phyloP scores from a whole-genome alignment of 2,329 filamentous ascomycete species.

The Fusarium sacchari region DNA sequence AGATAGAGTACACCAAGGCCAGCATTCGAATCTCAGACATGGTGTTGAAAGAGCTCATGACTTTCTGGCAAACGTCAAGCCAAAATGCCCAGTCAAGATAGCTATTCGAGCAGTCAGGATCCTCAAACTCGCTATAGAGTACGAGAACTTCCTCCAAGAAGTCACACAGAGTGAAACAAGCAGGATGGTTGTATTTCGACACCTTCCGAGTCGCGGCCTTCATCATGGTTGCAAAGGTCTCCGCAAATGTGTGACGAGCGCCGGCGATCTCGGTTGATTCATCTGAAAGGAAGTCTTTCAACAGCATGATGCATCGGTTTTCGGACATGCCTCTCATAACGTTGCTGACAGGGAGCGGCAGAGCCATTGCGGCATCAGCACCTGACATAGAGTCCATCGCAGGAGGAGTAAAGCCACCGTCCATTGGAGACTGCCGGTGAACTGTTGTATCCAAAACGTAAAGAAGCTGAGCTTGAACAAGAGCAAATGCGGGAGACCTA shows the following conservation, averaged over 20 bases:
- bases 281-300: slow-evolving; percentile 79
- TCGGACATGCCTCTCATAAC: slow-evolving; percentile 85
- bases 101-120: slow-evolving; percentile 49
- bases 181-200: slow-evolving; percentile 82
- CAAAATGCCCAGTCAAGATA: slow-evolving; percentile 85
- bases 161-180: slow-evolving; percentile 91
- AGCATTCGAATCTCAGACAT: slow-evolving; percentile 89
- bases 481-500: slow-evolving; percentile 78
- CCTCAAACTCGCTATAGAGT: slow-evolving; percentile 64
- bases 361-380: slow-evolving; percentile 73
- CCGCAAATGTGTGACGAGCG: slow-evolving; percentile 76
- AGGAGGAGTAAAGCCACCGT: slow-evolving; percentile 55
- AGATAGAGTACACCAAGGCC: slow-evolving; percentile 82
- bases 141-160: slow-evolving; percentile 84
- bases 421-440: slow-evolving; percentile 73
- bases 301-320: slow-evolving; percentile 82
- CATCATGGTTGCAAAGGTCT: slow-evolving; percentile 77
- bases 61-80: slow-evolving; percentile 81
- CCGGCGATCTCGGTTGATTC: slow-evolving; percentile 50
- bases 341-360: slow-evolving; percentile 73
- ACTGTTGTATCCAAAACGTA: slow-evolving; percentile 84
- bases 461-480: slow-evolving; percentile 85
- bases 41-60: slow-evolving; percentile 85
- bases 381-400: slow-evolving; percentile 58
- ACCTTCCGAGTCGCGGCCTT: slow-evolving; percentile 79